Evolutionary conservation across 148 eudicot species (phyloP), one percentile per base, ranked within the genome.

Genomic region (Chenopodium album): DNA sequence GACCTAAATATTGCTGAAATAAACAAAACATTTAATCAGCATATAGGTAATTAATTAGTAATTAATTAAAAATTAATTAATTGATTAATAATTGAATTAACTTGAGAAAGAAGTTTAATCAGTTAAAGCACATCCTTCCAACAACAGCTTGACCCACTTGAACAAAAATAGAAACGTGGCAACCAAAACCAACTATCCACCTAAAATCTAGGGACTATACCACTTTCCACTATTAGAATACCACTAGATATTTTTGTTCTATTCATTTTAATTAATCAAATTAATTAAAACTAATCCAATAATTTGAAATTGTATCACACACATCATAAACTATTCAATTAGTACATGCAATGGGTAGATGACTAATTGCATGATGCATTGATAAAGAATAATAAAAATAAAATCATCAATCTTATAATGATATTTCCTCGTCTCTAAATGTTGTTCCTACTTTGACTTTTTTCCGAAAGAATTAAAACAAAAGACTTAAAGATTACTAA

Each of bases 1-100:
- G 97, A 94, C 78, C 91, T 84, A 73, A 94, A 94, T 37, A 89
- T 88, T 37, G 91, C 98, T 94, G 93, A 28, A 47, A 75, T 66
- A 22, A 71, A 12, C 29, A 9, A 50, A 14, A 10, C 62, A 62
- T 2, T 16, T 20, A n/a, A 72, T 72, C 5, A 79, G 11, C 31
- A 50, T 48, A 46, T 74, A 72, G 29, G 76, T 56, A 84, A 41
- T 46, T 62, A 26, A 26, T 26, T 26, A 26, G 76, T 56, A 84
- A 41, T 46, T 62, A 26, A 26, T 26, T 26, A 26, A 26, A 0
- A 41, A 31, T 74, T 34, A 70, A 28, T 65, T 34, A 70, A 28
- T 46, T 50, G 28, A 67, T 48, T 4, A 66, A 26, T 1, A 64
- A 13, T n/a, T 46, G 0, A 2, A 78, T 78, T 26, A 68, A 47